Evolutionary conservation across 2,329 filamentous ascomycete genomes (phyloP), one percentile per base, ranked within the genome.

Genomic region (Coniochaeta hoffmannii): DNA sequence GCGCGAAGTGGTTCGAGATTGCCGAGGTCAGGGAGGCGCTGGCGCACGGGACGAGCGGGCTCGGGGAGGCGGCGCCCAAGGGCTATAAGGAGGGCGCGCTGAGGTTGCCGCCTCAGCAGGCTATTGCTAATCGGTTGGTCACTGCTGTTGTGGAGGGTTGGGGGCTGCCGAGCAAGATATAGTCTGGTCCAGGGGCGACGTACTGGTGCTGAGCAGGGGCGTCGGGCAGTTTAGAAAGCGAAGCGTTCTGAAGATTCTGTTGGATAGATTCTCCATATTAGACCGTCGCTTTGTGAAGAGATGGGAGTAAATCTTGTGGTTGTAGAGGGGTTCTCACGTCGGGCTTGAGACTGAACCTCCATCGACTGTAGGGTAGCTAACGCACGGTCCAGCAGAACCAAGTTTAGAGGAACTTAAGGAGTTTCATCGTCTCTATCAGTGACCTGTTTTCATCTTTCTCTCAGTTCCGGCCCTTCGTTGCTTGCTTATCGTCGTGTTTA

Each of bases 121-220:
- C 94, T 1, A 97, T 99, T 78, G 94, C 94, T 15, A 89, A 97
- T 70, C 88, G 92, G 68, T 72, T 97, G 66, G 85, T 99, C 63
- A 79, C 77, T 53, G 90, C 91, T 1, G 90, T 96, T 14, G 81
- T 87, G 0, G 83, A 85, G 53, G 90, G 90, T 0, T 94, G 89
- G 68, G 73, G 89, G 57, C 77, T 76, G 11, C 76, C 74, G 2
- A 63, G 78, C 57, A 86, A 82, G 69, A 81, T 81, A 10, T 81
- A 69, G 62, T 24, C 14, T 36, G 22, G 4, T 41, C n/a, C 19
- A n/a, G n/a, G 22, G 34, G 30, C 31, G 32, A 35, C 10, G 5
- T 50, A 14, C 30, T 26, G 12, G 51, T 52, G 26, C 35, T 34
- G 17, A 53, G 38, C 30, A 49, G 30, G 7, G 30, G 30, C 12